A percentile compares a stretch with the other conserved stretches of the same genome.
Conservation (phyloP, 1,139 yeast genomes). For the Taphrina communis region DNA sequence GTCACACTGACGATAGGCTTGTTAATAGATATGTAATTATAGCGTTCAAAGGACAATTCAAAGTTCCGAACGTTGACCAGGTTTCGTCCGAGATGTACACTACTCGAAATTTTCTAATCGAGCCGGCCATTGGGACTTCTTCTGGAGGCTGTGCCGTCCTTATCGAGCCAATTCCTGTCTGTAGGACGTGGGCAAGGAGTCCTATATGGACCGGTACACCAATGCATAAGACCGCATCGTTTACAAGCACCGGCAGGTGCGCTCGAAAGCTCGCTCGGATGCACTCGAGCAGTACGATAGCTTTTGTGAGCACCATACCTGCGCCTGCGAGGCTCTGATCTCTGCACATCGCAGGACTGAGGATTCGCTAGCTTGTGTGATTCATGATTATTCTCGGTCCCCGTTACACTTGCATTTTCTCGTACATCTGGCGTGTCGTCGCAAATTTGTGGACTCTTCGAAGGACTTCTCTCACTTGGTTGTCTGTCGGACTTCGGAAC, state of each 20-base stretch:
- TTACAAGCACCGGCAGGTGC: conserved; percentile 1
- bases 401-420: background rate
- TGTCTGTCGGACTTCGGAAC: too few relatives aligned
- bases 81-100: too few relatives aligned
- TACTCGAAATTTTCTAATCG: too few relatives aligned
- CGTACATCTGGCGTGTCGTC: too few relatives aligned
- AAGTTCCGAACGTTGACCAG: too few relatives aligned
- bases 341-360: background rate
- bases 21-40: too few relatives aligned
- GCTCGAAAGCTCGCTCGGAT: conserved; percentile 3
- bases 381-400: background rate
- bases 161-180: background rate
- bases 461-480: too few relatives aligned
- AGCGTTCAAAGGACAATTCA: too few relatives aligned
- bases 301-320: background rate
- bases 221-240: conserved; percentile 1
- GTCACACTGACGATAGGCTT: too few relatives aligned
- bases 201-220: conserved; percentile 4
- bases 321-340: background rate
- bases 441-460: too few relatives aligned
- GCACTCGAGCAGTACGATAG: background rate
- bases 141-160: background rate
- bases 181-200: background rate
- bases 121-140: background rate
- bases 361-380: background rate